Evolutionary conservation across 106 monocot genomes (phyloP).

Genomic region (Hemerocallis citrina): DNA sequence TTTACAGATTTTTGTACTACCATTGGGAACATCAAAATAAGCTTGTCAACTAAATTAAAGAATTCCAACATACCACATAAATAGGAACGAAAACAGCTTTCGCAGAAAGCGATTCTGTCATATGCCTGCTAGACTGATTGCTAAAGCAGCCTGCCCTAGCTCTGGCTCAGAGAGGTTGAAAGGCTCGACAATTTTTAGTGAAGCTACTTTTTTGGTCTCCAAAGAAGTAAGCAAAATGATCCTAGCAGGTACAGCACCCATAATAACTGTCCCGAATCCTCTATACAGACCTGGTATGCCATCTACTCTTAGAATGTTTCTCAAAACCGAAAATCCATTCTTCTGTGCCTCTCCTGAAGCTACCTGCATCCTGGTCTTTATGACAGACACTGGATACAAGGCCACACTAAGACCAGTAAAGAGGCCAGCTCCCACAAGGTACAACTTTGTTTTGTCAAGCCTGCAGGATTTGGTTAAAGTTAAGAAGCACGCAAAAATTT

Average conservation of each 20-base stretch:
- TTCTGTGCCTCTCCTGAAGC: constrained; percentile 76
- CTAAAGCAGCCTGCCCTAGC: constrained; percentile 79
- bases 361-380: constrained; percentile 99
- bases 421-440: constrained; percentile 85
- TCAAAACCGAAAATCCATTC: constrained; percentile 62
- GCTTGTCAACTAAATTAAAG: too few species aligned
- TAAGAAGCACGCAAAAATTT: too few species aligned
- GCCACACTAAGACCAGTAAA: constrained; percentile 86
- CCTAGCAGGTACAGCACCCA: constrained; percentile 90
- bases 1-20: not conserved
- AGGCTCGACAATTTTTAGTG: constrained; percentile 60
- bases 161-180: constrained; percentile 75
- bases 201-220: constrained; percentile 71
- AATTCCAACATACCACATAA: constrained; percentile 93
- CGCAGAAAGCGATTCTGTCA: constrained; percentile 72
- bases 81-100: constrained; percentile 93
- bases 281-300: constrained; percentile 85
- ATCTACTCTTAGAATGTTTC: constrained; percentile 75
- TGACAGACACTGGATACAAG: constrained; percentile 80
- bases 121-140: constrained; percentile 85
- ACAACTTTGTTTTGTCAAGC: constrained; percentile 96
- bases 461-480: constrained; percentile 30
- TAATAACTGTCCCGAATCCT: constrained; percentile 96
- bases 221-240: constrained; percentile 87
- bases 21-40: not conserved